Evolutionary conservation across 805 yeast genomes (phyloP).

Genomic region (Nakazawaea ernobii): DNA sequence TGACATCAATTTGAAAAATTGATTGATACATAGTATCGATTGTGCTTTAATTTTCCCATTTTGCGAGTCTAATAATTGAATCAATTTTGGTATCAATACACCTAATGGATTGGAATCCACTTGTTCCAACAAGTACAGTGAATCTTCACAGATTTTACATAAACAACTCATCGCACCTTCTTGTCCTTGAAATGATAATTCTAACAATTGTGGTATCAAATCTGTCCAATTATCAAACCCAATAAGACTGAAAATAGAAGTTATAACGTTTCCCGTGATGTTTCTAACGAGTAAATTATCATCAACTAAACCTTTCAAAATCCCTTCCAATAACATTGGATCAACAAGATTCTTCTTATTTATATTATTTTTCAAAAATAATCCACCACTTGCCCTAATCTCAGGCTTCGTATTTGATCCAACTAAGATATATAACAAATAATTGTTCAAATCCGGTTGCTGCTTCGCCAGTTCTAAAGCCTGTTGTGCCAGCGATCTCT

Average conservation of each 20-base stretch:
- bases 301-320: slow-evolving; percentile 46
- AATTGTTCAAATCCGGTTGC: slow-evolving; percentile 78
- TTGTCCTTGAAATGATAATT: slow-evolving; percentile 41
- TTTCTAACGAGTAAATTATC: slow-evolving; percentile 62
- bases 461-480: slow-evolving; percentile 63
- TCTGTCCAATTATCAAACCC: slow-evolving; percentile 75
- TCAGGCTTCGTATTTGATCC: slow-evolving; percentile 38
- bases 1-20: slow-evolving; percentile 64
- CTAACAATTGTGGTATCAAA: slow-evolving; percentile 61
- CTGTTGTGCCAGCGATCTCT: slow-evolving; percentile 62
- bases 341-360: slow-evolving; percentile 29
- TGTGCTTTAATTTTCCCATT: slow-evolving; percentile 50
- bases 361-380: slow-evolving; percentile 75
- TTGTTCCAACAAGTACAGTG: slow-evolving; percentile 56
- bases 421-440: slow-evolving; percentile 65
- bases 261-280: slow-evolving; percentile 86
- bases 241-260: slow-evolving; percentile 63
- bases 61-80: slow-evolving; percentile 41
- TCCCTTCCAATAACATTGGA: slow-evolving; percentile 26
- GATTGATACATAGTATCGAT: slow-evolving; percentile 68
- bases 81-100: slow-evolving; percentile 59
- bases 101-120: slow-evolving; percentile 67
- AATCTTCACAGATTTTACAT: slow-evolving; percentile 87
- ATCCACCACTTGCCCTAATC: slow-evolving; percentile 83
- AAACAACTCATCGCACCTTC: slow-evolving; percentile 81